These are phyloP conservation scores for Coffea humblotiana DNA, from an alignment of 305 asterid species.

Conservation along the genomic window DNA sequence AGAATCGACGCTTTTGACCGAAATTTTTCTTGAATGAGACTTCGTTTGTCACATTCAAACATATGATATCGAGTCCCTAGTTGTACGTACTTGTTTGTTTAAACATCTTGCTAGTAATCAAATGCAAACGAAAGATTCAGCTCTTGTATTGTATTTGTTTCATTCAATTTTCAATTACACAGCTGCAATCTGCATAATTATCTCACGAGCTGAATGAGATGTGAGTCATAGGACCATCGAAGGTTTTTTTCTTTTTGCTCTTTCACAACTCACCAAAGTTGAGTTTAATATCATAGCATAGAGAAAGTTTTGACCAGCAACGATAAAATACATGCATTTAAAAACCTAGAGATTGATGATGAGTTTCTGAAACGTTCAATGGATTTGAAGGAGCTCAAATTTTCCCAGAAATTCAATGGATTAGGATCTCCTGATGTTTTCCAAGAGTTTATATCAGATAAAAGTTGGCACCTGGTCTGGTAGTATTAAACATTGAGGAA, in stretches of 20 bases:
- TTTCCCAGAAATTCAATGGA: background rate
- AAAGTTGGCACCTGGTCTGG: background rate
- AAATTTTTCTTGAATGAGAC: background rate
- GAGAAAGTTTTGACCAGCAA: background rate
- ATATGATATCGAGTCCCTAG: background rate
- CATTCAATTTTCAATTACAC: background rate
- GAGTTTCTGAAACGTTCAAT: background rate
- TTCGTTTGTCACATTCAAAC: background rate
- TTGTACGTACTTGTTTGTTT: background rate
- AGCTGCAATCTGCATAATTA: slow-evolving; percentile 2
- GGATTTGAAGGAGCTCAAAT: background rate
- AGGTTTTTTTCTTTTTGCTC: too few relatives aligned
- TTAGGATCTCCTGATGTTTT: background rate
- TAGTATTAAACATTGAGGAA: too few relatives aligned
- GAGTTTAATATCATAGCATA: background rate
- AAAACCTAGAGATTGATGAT: background rate
- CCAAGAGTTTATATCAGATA: background rate
- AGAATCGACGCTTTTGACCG: slow-evolving; percentile 18
- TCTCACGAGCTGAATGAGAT: background rate
- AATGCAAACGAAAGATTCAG: background rate
- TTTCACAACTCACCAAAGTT: background rate
- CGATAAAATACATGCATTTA: background rate
- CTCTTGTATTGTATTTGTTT: background rate
- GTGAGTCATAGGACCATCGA: too few relatives aligned
- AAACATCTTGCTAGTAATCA: background rate